A percentile compares a stretch with the other conserved stretches of the same genome.
Evolutionary conservation across 257 asterid species (phyloP).

Genomic region (Dorcoceras hygrometricum): DNA sequence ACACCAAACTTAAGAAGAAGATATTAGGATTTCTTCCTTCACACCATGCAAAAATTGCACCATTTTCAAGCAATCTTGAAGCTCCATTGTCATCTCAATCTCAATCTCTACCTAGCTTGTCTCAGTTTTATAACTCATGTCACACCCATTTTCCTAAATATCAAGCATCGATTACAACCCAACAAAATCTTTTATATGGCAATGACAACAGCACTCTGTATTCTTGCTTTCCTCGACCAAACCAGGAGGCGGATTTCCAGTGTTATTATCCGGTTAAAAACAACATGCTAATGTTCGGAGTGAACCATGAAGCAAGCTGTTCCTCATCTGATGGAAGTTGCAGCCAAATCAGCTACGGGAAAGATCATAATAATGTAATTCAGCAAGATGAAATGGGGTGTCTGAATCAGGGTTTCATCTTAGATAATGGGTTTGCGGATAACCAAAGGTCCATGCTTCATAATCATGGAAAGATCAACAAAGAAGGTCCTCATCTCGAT

Average conservation of each 20-base stretch:
- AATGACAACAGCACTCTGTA: conserved; percentile 16
- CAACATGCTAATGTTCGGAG: no score
- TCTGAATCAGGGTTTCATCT: conserved; percentile 21
- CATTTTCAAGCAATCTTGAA: conserved; percentile 35
- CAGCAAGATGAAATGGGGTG: conserved; percentile 38
- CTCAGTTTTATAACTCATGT: conserved; percentile 37
- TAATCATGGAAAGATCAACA: conserved; percentile 17
- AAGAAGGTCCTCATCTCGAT: neutral
- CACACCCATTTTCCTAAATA: conserved; percentile 30
- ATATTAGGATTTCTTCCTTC: conserved; percentile 33
- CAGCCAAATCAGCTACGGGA: conserved; percentile 48
- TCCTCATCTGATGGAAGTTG: conserved; percentile 71
- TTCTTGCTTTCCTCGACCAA: conserved; percentile 24
- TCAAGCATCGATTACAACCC: conserved; percentile 28
- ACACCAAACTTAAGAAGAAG: conserved; percentile 85
- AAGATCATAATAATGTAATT: conserved; percentile 27
- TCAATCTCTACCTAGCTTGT: conserved; percentile 20
- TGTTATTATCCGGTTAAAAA: neutral
- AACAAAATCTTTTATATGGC: conserved; percentile 23
- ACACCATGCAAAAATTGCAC: conserved; percentile 23
- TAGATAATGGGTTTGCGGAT: no score
- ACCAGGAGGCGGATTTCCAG: conserved; percentile 42
- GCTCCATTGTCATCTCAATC: conserved; percentile 26
- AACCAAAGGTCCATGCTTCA: conserved; percentile 43
- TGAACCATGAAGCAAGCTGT: conserved; percentile 12